These are phyloP conservation scores for Physcomitrium patens DNA, from an alignment of 225 moss, liverwort and hornwort genomes.

Conservation along the genomic window DNA sequence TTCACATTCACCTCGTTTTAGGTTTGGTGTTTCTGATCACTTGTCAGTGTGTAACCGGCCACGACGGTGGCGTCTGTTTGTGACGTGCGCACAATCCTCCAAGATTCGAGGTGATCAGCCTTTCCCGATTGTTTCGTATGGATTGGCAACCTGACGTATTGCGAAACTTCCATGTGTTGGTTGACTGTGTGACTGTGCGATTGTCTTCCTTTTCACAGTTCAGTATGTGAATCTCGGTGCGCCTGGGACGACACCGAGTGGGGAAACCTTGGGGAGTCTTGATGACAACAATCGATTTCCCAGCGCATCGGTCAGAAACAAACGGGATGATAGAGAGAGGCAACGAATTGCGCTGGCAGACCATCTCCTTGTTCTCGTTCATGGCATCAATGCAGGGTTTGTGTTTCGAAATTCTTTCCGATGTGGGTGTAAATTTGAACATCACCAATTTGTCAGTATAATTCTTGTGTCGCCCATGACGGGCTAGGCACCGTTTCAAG, in stretches of 20 bases:
- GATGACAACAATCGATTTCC: conserved; percentile 15
- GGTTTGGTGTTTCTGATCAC: no score
- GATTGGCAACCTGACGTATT: background rate
- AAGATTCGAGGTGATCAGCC: conserved; percentile 30
- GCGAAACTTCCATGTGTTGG: background rate
- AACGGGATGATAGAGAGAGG: conserved; percentile 6
- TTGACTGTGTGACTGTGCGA: background rate
- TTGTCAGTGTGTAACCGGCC: no score
- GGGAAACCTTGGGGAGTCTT: conserved; percentile 19
- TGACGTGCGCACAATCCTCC: background rate
- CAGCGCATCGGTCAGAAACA: conserved; percentile 12
- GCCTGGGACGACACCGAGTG: conserved; percentile 26
- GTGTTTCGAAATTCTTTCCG: conserved; percentile 24
- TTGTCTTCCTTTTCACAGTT: conserved; percentile 23
- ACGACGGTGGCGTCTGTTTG: no score
- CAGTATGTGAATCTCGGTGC: conserved; percentile 33
- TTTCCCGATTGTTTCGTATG: background rate
- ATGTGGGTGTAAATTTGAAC: background rate
- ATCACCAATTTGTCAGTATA: background rate
- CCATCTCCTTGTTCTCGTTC: conserved; percentile 58
- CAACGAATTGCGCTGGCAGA: conserved; percentile 30
- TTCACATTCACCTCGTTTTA: background rate
- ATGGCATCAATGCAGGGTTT: conserved; percentile 62
- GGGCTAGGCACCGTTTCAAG: background rate
- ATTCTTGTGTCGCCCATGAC: background rate